These are phyloP conservation scores for Epichloe coenophiala DNA, from an alignment of 2,329 filamentous ascomycete genomes.

Conservation along the genomic window DNA sequence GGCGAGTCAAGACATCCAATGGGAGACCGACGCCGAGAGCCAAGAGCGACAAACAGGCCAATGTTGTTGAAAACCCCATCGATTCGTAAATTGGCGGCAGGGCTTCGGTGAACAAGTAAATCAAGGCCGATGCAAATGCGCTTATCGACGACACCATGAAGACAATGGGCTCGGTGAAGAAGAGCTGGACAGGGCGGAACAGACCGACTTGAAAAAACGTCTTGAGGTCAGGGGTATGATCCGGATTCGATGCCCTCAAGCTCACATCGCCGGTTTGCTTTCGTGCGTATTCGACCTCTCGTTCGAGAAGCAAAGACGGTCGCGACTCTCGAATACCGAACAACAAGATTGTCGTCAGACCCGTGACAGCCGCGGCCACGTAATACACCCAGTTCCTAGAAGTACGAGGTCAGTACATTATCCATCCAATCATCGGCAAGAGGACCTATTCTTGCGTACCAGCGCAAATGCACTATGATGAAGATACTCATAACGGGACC, in stretches of 20 bases:
- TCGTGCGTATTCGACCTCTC: not conserved
- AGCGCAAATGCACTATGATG: not conserved
- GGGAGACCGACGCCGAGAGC: not conserved
- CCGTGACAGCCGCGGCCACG: not conserved
- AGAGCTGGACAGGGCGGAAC: not conserved
- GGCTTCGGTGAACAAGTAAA: not conserved
- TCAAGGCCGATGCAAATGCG: not conserved
- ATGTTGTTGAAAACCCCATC: not conserved
- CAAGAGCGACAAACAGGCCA: not conserved
- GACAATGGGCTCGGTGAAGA: constrained; percentile 1
- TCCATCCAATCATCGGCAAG: no score
- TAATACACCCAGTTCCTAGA: not conserved
- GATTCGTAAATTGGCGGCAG: not conserved
- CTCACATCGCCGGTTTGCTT: not conserved
- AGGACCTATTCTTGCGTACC: not conserved
- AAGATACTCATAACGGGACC: not conserved
- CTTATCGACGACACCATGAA: not conserved
- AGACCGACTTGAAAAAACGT: not conserved
- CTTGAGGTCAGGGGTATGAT: not conserved
- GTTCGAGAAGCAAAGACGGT: not conserved
- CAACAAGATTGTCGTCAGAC: not conserved
- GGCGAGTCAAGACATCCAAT: not conserved
- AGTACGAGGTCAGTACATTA: no score
- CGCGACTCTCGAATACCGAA: not conserved
- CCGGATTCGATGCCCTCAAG: not conserved